Percentiles rank a stretch among this genome's conserved stretches.
Evolutionary conservation across 2,329 filamentous ascomycete genomes (phyloP).

Genomic region (Metarhizium anisopliae): DNA sequence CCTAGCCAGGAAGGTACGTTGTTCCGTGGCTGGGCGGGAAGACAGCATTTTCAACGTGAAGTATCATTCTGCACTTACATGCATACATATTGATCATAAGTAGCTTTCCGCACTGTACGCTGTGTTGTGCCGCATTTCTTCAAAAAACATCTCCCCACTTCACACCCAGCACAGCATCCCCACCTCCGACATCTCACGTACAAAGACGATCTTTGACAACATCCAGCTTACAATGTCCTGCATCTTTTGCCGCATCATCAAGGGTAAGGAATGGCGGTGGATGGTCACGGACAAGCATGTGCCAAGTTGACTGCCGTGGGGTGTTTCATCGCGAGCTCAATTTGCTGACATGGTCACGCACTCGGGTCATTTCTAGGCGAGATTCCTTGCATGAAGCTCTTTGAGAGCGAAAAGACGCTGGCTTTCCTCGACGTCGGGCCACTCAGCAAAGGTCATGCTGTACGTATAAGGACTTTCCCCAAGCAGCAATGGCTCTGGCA

Average conservation of each 20-base stretch:
- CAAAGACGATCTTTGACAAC: background rate
- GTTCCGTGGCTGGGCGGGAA: too few species aligned
- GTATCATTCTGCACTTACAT: too few species aligned
- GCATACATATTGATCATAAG: too few species aligned
- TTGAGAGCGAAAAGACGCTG: slow-evolving; percentile 85
- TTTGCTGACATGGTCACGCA: background rate
- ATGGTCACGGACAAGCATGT: background rate
- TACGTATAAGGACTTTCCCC: slow-evolving; percentile 34
- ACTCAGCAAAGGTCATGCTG: slow-evolving; percentile 78
- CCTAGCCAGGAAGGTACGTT: too few species aligned
- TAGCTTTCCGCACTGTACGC: too few species aligned
- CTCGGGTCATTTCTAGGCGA: slow-evolving; percentile 53
- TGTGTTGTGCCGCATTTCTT: background rate
- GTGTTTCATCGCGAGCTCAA: background rate
- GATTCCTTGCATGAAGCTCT: slow-evolving; percentile 93
- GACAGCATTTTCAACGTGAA: too few species aligned
- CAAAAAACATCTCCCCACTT: background rate
- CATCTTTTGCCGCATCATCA: slow-evolving; percentile 98
- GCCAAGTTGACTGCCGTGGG: background rate
- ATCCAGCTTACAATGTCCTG: slow-evolving; percentile 39
- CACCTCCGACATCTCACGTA: background rate
- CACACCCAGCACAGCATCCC: background rate
- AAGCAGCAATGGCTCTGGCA: background rate
- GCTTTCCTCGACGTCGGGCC: slow-evolving; percentile 97
- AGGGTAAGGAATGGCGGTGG: slow-evolving; percentile 46